These are phyloP conservation scores for Maudiozyma pseudohumilis DNA, from an alignment of 805 yeast genomes.

Conservation along the genomic window DNA sequence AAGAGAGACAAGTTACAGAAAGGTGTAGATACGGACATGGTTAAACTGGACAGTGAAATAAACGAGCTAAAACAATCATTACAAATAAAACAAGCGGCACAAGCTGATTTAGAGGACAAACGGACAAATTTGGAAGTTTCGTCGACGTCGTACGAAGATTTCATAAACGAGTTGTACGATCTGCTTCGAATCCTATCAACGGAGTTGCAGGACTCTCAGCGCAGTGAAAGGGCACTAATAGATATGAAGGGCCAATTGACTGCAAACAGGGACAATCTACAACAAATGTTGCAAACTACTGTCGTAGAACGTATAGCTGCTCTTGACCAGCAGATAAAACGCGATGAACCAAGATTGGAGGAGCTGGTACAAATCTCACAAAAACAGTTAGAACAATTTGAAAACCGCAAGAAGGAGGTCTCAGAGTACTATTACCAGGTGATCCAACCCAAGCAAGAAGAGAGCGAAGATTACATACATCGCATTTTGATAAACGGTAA, in stretches of 20 bases:
- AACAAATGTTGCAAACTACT: conserved; percentile 33
- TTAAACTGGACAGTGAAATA: conserved; percentile 42
- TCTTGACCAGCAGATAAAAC: conserved; percentile 36
- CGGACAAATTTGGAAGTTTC: conserved; percentile 44
- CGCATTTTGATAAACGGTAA: conserved; percentile 30
- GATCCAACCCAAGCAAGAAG: conserved; percentile 39
- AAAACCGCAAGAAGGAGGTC: conserved; percentile 35
- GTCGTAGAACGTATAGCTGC: conserved; percentile 32
- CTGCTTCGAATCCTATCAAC: conserved; percentile 35
- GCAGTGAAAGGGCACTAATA: conserved; percentile 35
- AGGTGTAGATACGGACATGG: conserved; percentile 53
- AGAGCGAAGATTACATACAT: conserved; percentile 39
- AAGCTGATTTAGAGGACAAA: conserved; percentile 37
- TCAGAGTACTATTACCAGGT: conserved; percentile 39
- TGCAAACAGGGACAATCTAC: conserved; percentile 35
- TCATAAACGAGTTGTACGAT: conserved; percentile 23
- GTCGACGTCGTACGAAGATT: conserved; percentile 44
- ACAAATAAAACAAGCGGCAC: conserved; percentile 30
- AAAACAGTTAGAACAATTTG: conserved; percentile 37
- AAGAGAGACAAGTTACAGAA: conserved; percentile 50
- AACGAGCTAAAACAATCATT: conserved; percentile 39
- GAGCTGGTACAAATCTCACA: conserved; percentile 39
- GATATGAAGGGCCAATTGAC: conserved; percentile 38
- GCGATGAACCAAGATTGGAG: conserved; percentile 40
- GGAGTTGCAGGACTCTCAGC: conserved; percentile 35